phyloP scores from a whole-genome alignment of 2,329 filamentous ascomycete species.

The Ceratocystiopsis minuta region DNA sequence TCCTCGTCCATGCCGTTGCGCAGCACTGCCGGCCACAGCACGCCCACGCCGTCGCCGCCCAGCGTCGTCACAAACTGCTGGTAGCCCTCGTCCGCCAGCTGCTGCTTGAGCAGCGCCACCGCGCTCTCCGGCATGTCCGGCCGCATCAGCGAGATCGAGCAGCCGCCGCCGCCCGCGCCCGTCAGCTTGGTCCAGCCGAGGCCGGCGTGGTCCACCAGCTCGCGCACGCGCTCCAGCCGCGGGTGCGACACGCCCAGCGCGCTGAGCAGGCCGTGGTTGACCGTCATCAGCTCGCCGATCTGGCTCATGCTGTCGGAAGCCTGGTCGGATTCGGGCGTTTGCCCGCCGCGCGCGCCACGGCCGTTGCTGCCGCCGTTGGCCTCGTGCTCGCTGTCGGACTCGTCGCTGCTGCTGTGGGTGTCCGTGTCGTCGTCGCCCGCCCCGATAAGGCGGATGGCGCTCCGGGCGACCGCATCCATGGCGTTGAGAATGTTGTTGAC shows the following conservation, averaged over 20 bases:
- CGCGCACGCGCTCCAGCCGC: constrained; percentile 74
- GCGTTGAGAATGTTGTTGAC: constrained; percentile 68
- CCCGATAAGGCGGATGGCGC: constrained; percentile 23
- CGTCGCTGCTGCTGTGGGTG: constrained; percentile 1
- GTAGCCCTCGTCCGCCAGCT: constrained; percentile 56
- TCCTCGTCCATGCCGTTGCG: constrained; percentile 70
- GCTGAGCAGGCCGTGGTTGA: constrained; percentile 88
- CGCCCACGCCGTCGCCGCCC: constrained; percentile 82
- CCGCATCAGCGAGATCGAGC: constrained; percentile 78
- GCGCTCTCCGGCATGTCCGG: constrained; percentile 40
- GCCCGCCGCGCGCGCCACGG: constrained; percentile 13
- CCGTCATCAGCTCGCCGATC: constrained; percentile 73
- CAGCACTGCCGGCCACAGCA: constrained; percentile 81
- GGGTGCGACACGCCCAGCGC: constrained; percentile 89
- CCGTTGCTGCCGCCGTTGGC: constrained; percentile 32
- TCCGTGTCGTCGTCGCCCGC: constrained; percentile 33
- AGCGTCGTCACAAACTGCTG: constrained; percentile 75
- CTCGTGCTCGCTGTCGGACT: constrained; percentile 16
- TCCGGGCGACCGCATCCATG: constrained; percentile 54
- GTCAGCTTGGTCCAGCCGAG: constrained; percentile 97
- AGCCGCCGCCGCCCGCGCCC: constrained; percentile 86
- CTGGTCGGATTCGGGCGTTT: constrained; percentile 38
- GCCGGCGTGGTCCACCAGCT: constrained; percentile 72
- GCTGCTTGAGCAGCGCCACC: constrained; percentile 44
- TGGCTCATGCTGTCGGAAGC: constrained; percentile 42